Evolutionary conservation across 1,284 basidiomycete genomes (phyloP), one percentile per base, ranked within the genome.

Genomic region (Schizopora paradoxa): DNA sequence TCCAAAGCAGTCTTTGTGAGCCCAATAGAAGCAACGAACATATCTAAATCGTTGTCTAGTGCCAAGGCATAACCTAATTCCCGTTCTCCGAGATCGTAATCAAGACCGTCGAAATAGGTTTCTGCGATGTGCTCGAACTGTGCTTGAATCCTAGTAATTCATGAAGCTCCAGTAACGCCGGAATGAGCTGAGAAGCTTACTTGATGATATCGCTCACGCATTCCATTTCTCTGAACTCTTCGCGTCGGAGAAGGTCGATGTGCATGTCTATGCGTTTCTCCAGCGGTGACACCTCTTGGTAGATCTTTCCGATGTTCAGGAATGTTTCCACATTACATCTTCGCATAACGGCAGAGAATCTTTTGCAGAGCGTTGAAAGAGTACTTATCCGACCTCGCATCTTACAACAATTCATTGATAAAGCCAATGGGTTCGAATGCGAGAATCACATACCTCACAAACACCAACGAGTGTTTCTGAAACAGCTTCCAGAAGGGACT

Each of bases 211-310:
- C 94, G 54, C 76, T 82, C 11, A 88, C 90, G 64, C 93, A 97
- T 55, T 96, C 92, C 64, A 83, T 77, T 65, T 95, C 94, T 34
- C 86, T 77, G 68, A 99, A 91, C 63, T 92, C 92, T 54, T 97
- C 91, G 34, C 81, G 73, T 37, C 87, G 76, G 10, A 96, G 69
- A 25, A 86, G 73, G 43, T 88, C 86, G 48, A 98, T 79, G 62
- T 95, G 95, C 64, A 86, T 82, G 58, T 99, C 93, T 43, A 99
- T 77, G 32, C 88, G 79, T 61, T 86, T 88, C 69, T 99, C 95
- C 61, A 97, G 80, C 0, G 86, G 86, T 0, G 79, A 77, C 29
- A 97, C 76, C 52, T 99, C 95, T 6, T 78, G 76, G 54, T 82
- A 91, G 22, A 96, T 74, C 23, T 87, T 77, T 1, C 93, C 95